Percentiles rank a stretch among this genome's conserved stretches.
Conservation (phyloP, 2,329 filamentous ascomycete species). For the Decorospora gaudefroyi region DNA sequence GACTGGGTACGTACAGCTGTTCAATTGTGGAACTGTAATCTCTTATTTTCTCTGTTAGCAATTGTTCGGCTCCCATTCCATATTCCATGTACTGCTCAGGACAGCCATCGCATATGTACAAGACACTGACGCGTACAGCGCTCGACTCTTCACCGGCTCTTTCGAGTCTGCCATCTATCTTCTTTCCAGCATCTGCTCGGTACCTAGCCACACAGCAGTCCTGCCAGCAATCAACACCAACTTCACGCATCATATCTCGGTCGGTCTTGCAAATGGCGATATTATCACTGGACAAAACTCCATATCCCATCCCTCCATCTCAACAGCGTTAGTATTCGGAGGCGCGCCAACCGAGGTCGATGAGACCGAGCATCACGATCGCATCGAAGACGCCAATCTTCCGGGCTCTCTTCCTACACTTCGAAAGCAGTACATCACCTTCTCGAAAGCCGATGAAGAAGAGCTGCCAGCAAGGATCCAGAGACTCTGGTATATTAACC, state of each 20-base stretch:
- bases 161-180: conserved; percentile 94
- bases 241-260: conserved; percentile 92
- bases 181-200: conserved; percentile 81
- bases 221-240: conserved; percentile 93
- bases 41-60: not conserved
- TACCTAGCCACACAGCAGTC: conserved; percentile 75
- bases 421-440: conserved; percentile 77
- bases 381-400: conserved; percentile 77
- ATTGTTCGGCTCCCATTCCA: not conserved
- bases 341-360: conserved; percentile 28
- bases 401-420: conserved; percentile 80
- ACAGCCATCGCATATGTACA: no score
- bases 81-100: not conserved
- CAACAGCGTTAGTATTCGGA: conserved; percentile 34
- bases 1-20: conserved; percentile 50
- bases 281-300: conserved; percentile 87
- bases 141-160: conserved; percentile 85
- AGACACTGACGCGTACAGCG: conserved; percentile 56
- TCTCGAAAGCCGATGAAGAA: conserved; percentile 74
- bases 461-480: conserved; percentile 78
- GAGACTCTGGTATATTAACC: conserved; percentile 95
- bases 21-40: no score
- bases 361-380: conserved; percentile 63
- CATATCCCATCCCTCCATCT: conserved; percentile 41
- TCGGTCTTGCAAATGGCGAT: conserved; percentile 73